These are phyloP conservation scores for Dimocarpus longan DNA, from an alignment of 345 rosid species.

Conservation along the genomic window DNA sequence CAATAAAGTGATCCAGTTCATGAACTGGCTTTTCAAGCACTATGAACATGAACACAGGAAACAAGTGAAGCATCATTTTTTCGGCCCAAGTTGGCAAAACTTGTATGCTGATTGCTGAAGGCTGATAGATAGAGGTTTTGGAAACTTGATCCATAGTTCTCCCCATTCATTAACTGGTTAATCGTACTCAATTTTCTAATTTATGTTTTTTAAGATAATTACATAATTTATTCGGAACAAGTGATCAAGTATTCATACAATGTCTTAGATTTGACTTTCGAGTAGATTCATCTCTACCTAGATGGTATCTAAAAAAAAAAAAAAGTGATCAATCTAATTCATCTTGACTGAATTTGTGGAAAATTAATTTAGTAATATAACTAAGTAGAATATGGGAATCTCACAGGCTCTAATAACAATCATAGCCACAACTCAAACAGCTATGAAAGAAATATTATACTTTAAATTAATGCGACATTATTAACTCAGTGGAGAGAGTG, in stretches of 20 bases:
- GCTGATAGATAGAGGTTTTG: background rate
- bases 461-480: background rate
- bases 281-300: no score
- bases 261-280: no score
- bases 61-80: background rate
- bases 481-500: no score
- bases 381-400: no score
- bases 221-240: background rate
- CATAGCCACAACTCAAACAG: background rate
- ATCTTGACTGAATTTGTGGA: no score
- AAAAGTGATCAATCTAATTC: no score
- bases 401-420: no score
- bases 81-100: background rate
- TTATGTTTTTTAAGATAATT: no score
- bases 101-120: background rate
- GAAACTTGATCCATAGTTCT: background rate
- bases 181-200: background rate
- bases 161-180: background rate
- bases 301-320: no score
- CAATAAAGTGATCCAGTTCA: conserved; percentile 7
- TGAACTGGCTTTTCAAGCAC: background rate
- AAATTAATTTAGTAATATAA: no score
- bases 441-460: background rate
- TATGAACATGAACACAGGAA: background rate
- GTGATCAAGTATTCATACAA: no score